Evolutionary conservation across 2,329 filamentous ascomycete species (phyloP).

Genomic region (Neonectria ditissima): DNA sequence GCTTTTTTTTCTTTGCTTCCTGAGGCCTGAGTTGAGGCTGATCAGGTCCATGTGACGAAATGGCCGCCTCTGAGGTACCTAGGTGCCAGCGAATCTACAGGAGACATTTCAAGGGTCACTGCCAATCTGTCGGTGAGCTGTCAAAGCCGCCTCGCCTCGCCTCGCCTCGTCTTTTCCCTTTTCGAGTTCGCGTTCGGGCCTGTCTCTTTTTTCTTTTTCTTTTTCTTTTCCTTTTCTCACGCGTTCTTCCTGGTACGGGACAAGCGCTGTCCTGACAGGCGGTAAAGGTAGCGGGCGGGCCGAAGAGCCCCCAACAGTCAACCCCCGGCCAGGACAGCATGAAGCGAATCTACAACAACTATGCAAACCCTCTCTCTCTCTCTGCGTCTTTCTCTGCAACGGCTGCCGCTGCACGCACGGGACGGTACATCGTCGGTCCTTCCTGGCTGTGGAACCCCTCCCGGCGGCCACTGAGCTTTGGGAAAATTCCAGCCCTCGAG

Average conservation of each 20-base stretch:
- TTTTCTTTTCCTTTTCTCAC: too few relatives aligned
- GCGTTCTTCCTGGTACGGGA: not conserved
- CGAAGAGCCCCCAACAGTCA: not conserved
- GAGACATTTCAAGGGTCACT: not conserved
- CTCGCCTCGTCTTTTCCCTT: not conserved
- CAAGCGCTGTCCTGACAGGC: not conserved
- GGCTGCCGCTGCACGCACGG: constrained; percentile 4
- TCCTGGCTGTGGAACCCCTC: not conserved
- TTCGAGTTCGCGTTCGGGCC: not conserved
- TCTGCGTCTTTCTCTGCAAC: too few relatives aligned
- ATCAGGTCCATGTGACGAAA: not conserved
- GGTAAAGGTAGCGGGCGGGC: not conserved
- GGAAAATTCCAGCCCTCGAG: not conserved
- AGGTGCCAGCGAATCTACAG: not conserved
- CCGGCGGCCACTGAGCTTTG: constrained; percentile 4
- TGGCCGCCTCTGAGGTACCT: not conserved
- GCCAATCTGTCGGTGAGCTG: constrained; percentile 2
- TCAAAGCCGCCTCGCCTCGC: not conserved
- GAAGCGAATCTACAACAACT: not conserved
- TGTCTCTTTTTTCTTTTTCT: too few relatives aligned
- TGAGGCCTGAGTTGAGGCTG: not conserved
- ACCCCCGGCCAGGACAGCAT: not conserved
- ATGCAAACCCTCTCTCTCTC: not conserved
- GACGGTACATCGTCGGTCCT: constrained; percentile 14
- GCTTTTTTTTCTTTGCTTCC: not conserved